Conservation (phyloP, 768 basidiomycete species). For the Termitomyces sp. region DNA sequence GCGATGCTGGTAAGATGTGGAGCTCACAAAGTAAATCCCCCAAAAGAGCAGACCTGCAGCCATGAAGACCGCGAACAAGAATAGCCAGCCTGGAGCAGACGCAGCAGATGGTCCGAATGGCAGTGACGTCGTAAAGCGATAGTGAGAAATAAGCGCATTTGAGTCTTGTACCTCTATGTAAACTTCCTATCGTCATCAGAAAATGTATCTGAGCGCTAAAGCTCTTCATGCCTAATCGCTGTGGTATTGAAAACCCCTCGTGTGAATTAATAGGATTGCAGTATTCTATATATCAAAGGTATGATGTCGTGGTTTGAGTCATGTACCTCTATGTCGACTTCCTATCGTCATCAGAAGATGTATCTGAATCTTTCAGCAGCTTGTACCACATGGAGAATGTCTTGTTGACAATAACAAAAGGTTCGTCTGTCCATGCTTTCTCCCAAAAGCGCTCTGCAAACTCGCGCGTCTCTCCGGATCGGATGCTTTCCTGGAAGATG, state of each 20-base stretch:
- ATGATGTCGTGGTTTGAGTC: background rate
- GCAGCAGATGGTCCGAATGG: background rate
- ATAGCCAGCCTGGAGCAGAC: conserved; percentile 76
- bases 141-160: background rate
- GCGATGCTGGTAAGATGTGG: background rate
- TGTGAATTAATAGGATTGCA: background rate
- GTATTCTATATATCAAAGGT: background rate
- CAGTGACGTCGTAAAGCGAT: background rate
- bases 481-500: conserved; percentile 50
- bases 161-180: no score
- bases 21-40: conserved; percentile 97
- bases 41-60: conserved; percentile 94
- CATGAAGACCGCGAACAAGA: conserved; percentile 93
- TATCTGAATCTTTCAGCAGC: conserved; percentile 42
- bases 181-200: no score
- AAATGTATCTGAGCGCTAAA: no score
- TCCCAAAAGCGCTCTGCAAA: conserved; percentile 60
- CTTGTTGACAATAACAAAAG: conserved; percentile 44
- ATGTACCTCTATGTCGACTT: conserved; percentile 17
- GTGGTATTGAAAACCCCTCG: background rate
- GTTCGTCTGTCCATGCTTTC: conserved; percentile 62
- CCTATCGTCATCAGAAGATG: conserved; percentile 35
- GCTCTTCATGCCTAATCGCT: no score
- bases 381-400: conserved; percentile 39
- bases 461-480: conserved; percentile 54